Evolutionary conservation across 108 stramenopile species (phyloP).

Genomic region (Skeletonema marinoi): DNA sequence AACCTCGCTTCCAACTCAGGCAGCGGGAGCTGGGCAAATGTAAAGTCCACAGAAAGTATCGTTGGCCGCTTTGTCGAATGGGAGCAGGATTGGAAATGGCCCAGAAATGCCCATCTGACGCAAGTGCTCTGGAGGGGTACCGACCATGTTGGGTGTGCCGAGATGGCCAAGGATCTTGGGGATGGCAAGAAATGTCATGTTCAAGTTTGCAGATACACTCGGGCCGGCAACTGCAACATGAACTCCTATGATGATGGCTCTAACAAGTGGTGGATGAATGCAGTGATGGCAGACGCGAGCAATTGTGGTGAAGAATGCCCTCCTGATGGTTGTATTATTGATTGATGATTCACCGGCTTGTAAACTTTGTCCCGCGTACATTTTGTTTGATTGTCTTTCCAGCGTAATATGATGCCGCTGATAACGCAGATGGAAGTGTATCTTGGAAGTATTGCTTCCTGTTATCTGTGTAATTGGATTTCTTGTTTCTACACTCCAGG

Average conservation of each 20-base stretch:
- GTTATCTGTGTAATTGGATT: background rate
- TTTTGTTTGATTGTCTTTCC: background rate
- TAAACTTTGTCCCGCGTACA: background rate
- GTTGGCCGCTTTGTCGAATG: slow-evolving; percentile 31
- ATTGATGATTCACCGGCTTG: background rate
- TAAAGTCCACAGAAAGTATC: slow-evolving; percentile 22
- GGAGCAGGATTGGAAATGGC: slow-evolving; percentile 19
- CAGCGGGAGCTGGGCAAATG: background rate
- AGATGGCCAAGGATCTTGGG: slow-evolving; percentile 29
- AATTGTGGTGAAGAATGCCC: slow-evolving; percentile 44
- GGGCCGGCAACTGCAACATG: slow-evolving; percentile 25
- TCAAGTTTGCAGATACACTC: slow-evolving; percentile 44
- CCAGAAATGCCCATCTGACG: slow-evolving; percentile 42
- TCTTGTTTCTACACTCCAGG: background rate
- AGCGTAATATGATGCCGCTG: background rate
- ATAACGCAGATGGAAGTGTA: background rate
- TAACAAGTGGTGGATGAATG: slow-evolving; percentile 43
- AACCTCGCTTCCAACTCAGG: slow-evolving; percentile 32
- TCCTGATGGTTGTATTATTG: slow-evolving; percentile 12
- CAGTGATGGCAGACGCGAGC: slow-evolving; percentile 33
- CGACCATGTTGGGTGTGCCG: slow-evolving; percentile 49
- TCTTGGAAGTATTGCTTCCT: slow-evolving; percentile 1
- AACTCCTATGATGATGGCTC: background rate
- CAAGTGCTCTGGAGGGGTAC: slow-evolving; percentile 44
- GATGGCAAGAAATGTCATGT: slow-evolving; percentile 3